These are phyloP conservation scores for Juncus effusus DNA, from an alignment of 176 grass and related monocot species.

Conservation along the genomic window DNA sequence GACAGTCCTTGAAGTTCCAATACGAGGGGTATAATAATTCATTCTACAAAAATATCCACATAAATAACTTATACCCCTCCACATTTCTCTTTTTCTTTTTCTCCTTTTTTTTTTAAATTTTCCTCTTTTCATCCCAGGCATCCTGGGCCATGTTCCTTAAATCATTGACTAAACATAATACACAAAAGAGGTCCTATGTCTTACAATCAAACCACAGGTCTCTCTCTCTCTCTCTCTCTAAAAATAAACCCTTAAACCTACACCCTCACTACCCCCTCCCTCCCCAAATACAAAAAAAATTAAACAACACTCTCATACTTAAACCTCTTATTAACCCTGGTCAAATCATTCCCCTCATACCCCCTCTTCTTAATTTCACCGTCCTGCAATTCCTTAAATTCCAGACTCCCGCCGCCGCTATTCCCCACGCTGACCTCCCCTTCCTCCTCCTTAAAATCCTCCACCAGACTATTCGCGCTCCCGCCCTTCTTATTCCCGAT, in stretches of 20 bases:
- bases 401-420: no score
- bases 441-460: constrained; percentile 36
- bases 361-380: no score
- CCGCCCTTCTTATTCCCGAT: constrained; percentile 50
- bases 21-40: no score
- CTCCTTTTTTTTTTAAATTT: constrained; percentile 7
- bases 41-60: no score
- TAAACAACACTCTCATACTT: constrained; percentile 21
- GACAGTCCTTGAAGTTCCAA: no score
- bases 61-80: background rate
- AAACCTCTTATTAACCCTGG: constrained; percentile 19
- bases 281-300: constrained; percentile 2
- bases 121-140: constrained; percentile 1
- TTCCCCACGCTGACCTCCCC: constrained; percentile 49
- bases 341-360: constrained; percentile 5
- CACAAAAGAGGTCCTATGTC: constrained; percentile 28
- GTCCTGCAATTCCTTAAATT: no score
- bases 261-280: constrained; percentile 6
- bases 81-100: constrained; percentile 9
- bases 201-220: constrained; percentile 27
- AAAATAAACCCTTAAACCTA: constrained; percentile 19
- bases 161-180: constrained; percentile 11
- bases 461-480: constrained; percentile 6
- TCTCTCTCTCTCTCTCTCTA: constrained; percentile 2
- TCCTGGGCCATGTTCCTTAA: background rate